Conservation (phyloP, 2,329 filamentous ascomycete species). For the Cladosporium sp. region DNA sequence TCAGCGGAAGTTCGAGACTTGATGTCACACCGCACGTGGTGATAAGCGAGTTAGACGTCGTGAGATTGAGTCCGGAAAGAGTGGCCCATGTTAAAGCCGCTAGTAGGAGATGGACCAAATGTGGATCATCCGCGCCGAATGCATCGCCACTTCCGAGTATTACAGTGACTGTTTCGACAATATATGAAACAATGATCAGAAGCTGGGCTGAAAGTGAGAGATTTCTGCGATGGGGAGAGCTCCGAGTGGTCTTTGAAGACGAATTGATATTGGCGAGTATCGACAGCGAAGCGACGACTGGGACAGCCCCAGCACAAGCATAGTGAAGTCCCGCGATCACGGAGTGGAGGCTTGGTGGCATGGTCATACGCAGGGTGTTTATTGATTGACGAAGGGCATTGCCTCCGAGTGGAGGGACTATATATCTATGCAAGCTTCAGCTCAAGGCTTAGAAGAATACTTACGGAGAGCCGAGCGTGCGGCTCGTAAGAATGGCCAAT, state of each 20-base stretch:
- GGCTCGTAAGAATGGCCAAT: not conserved
- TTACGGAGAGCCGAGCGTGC: not conserved
- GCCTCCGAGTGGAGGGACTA: not conserved
- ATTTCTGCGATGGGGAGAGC: not conserved
- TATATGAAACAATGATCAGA: not conserved
- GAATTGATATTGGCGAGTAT: not conserved
- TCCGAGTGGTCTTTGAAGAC: not conserved
- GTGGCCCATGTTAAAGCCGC: conserved; percentile 2
- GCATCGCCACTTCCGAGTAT: conserved; percentile 35
- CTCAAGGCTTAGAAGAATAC: not conserved
- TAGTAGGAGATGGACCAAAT: conserved; percentile 29
- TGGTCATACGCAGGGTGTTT: not conserved
- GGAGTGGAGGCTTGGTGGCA: not conserved
- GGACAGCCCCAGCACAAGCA: not conserved
- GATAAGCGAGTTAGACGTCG: not conserved
- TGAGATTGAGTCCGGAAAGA: not conserved
- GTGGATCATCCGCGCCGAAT: conserved; percentile 27
- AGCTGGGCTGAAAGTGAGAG: not conserved
- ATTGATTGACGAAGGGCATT: not conserved
- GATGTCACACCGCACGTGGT: not conserved
- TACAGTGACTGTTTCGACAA: conserved; percentile 24
- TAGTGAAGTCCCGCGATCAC: conserved; percentile 3
- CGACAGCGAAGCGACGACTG: not conserved
- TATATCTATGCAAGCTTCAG: conserved; percentile 1
- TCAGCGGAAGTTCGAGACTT: not conserved